Conservation (phyloP, 495 filamentous ascomycete species). For the Cenococcum geophilum region DNA sequence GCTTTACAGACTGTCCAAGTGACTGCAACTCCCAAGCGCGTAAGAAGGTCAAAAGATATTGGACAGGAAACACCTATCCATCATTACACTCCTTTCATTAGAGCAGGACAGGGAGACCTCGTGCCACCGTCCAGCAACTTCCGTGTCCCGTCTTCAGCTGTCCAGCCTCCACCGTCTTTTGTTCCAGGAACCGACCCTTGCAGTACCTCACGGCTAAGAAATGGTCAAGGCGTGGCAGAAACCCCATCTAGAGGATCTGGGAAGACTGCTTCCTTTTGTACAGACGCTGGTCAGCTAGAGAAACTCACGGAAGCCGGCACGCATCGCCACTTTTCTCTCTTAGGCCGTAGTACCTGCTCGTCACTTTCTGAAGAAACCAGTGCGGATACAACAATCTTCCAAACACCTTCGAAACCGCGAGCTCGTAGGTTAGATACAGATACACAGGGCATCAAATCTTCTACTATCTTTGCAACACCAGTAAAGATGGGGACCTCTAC, state of each 20-base stretch:
- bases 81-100: conserved; percentile 23
- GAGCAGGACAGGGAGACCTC: conserved; percentile 4
- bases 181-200: conserved; percentile 16
- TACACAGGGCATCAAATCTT: conserved; percentile 6
- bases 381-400: background rate
- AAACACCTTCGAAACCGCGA: background rate
- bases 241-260: conserved; percentile 21
- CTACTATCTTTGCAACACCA: conserved; percentile 11
- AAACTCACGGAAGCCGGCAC: background rate
- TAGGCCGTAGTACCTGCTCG: background rate
- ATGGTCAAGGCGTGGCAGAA: conserved; percentile 11
- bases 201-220: conserved; percentile 8
- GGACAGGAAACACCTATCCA: conserved; percentile 21
- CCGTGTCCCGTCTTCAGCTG: conserved; percentile 33
- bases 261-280: conserved; percentile 2
- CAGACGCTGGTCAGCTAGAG: background rate
- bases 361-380: background rate
- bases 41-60: conserved; percentile 16
- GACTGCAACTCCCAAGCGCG: conserved; percentile 33
- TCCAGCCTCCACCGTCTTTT: conserved; percentile 19
- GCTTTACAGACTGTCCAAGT: conserved; percentile 40
- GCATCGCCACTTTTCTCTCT: background rate
- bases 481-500: conserved; percentile 1
- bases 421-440: background rate
- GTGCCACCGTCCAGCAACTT: conserved; percentile 19